Base-by-base conservation (phyloP, 2,329 filamentous ascomycete genomes). In the Curvularia eragrostidis region DNA sequence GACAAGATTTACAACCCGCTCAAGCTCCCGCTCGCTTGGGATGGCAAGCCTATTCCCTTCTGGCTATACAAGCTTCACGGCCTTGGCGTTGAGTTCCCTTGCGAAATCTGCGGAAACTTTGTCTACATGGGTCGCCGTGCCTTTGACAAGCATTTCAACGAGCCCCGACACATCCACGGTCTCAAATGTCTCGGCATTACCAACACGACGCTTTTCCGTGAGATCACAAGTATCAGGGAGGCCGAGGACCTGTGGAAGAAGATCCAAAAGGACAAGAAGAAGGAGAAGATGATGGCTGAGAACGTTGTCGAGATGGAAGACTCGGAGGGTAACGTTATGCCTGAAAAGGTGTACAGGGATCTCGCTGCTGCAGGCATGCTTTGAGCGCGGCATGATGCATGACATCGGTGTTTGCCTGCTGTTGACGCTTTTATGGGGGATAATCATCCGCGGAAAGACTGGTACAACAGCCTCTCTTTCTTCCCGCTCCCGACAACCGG, bases 261-360 rank as follows among this genome's bases (percentile, higher is more conserved):
- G 84, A 89, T 99, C 23, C 90, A 96, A 75, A 83, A 87, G 56
- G 93, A 97, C 66, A 89, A 91, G 78, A 92, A 91, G 83, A 89
- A 87, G 76, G 87, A 87, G 63, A 89, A 88, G 75, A 83, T 89
- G 0, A 87, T 89, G 61, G 89, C 90, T 43, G 92, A 94, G 38
- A 91, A 90, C 59, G 86, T 99, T 9, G 91, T 98, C 48, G 93
- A 99, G 82, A 99, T 99, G 95, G 95, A 99, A 82, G 95, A 99
- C 77, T 91, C 87, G 0, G 91, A 96, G 75, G 95, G 95, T 46
- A 98, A 99, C 71, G 95, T 99, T 56, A 99, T 99, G 95, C 95
- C 96, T 0, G 93, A 97, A 80, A 96, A 97, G 83, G 94, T 99
- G 53, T 99, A 97, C 77, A 89, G 93, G 65, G 95, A 99, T 83